Evolutionary conservation across 768 basidiomycete species (phyloP), one percentile per base, ranked within the genome.

Genomic region (Suillus tomentosus): DNA sequence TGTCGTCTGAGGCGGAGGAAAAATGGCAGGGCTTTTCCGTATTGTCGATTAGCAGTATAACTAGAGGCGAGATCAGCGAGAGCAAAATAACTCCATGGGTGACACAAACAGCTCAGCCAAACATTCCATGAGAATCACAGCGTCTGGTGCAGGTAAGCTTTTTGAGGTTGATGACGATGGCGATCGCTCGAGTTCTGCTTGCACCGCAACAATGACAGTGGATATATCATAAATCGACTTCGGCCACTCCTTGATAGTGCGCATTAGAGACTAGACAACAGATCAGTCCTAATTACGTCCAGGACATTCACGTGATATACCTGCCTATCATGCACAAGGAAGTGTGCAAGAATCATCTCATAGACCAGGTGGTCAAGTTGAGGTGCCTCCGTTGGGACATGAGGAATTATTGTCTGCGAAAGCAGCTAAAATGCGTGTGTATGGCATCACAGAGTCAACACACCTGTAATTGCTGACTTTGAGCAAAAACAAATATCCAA

Each of bases 291-390:
- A 40, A 39, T 17, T 42, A 27, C 17, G 24, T 42, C 39, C 40
- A 62, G 58, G 58, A 55, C 15, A 27, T 58, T 13, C 56, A 42
- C 24, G 19, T 19, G 11, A 63, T 81, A 43, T 70, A 92, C 95
- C 72, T 82, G 76, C 71, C 84, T 85, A 73, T 98, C 92, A 61
- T 92, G 86, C 3, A 85, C 80, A 34, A 99, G 77, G 74, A 94
- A 92, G 73, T 97, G 85, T 0, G 88, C 94, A 8, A 99, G 83
- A 51, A 99, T 87, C 91, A 98, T 94, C 74, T 96, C 96, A 74
- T 99, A 99, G 3, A 96, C 92, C 36, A 95, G 73, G 68, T 88
- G 88, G 43, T 89, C 87, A 13, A 99, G 83, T 60, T 87, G 88
- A 0, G 96, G 96, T 5, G 85, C 78, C 47, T 89, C 84, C 0